These are phyloP conservation scores for Nicotiana undulata DNA, from an alignment of 257 asterid species.

Conservation along the genomic window DNA sequence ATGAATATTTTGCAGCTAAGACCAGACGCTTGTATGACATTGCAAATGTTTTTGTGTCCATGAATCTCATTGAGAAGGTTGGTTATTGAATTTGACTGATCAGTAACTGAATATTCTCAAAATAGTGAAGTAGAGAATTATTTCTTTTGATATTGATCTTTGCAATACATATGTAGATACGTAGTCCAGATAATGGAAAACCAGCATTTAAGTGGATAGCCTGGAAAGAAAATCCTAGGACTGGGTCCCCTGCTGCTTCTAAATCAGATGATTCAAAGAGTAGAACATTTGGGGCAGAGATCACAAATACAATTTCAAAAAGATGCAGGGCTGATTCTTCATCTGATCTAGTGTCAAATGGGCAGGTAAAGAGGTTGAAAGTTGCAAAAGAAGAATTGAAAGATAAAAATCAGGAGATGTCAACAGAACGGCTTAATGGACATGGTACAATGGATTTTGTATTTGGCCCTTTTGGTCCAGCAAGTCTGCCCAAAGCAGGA, in stretches of 20 bases:
- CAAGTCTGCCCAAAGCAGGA: slow-evolving; percentile 15
- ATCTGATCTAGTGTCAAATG: slow-evolving; percentile 18
- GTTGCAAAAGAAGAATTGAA: slow-evolving; percentile 2
- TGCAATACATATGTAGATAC: slow-evolving; percentile 26
- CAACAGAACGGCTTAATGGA: slow-evolving; percentile 26
- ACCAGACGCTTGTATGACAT: slow-evolving; percentile 63
- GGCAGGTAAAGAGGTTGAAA: slow-evolving; percentile 16
- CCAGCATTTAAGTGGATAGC: slow-evolving; percentile 68
- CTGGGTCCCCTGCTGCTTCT: slow-evolving; percentile 20
- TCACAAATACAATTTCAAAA: slow-evolving; percentile 37
- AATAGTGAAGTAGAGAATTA: not conserved
- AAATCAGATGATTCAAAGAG: slow-evolving; percentile 30
- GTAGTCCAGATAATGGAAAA: slow-evolving; percentile 51
- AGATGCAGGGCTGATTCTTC: slow-evolving; percentile 31
- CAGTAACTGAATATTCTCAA: not conserved
- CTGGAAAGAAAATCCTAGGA: slow-evolving; percentile 14
- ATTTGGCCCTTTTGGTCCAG: slow-evolving; percentile 61
- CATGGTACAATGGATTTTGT: slow-evolving; percentile 36
- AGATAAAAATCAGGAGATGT: not conserved
- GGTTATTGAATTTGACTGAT: slow-evolving; percentile 11
- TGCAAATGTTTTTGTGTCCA: slow-evolving; percentile 56
- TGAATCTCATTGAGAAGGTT: slow-evolving; percentile 68
- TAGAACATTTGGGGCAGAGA: slow-evolving; percentile 55
- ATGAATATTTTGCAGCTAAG: slow-evolving; percentile 41
- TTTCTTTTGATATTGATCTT: not conserved